phyloP scores from a whole-genome alignment of 768 basidiomycete species.

The Russula sp. region DNA sequence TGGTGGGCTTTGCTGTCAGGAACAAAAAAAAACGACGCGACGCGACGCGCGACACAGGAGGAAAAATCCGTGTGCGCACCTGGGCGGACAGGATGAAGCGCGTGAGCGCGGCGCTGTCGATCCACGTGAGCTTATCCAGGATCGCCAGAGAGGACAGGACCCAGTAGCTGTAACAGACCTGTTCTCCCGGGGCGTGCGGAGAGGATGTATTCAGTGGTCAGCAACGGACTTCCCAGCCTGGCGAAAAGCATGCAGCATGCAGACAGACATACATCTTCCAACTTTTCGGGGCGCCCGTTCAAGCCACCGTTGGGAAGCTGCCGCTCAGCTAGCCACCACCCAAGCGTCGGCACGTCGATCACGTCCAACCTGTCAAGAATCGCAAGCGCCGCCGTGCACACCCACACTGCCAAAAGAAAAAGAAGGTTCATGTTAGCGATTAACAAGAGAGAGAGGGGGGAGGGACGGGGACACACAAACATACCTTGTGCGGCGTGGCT shows the following conservation, averaged over 20 bases:
- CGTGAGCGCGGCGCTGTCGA: too few species aligned
- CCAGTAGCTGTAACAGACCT: constrained; percentile 47
- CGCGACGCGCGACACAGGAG: neutral
- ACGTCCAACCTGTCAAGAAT: constrained; percentile 57
- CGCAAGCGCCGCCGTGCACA: constrained; percentile 80
- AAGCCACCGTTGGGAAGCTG: constrained; percentile 79
- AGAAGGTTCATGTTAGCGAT: too few species aligned
- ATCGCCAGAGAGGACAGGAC: neutral
- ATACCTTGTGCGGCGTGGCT: too few species aligned
- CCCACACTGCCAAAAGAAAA: constrained; percentile 55
- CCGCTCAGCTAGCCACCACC: constrained; percentile 81
- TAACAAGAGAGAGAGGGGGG: too few species aligned
- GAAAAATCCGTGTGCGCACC: too few species aligned
- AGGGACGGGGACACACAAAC: too few species aligned
- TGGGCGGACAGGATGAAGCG: too few species aligned
- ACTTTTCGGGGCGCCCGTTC: too few species aligned
- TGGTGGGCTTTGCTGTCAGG: neutral
- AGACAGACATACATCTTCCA: too few species aligned
- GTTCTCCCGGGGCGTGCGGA: constrained; percentile 98
- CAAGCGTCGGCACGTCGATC: too few species aligned
- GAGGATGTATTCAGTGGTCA: neutral
- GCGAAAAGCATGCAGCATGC: constrained; percentile 43
- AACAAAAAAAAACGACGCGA: neutral
- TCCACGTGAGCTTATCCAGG: too few species aligned
- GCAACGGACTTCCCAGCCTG: too few species aligned